Conservation (phyloP, 805 yeast species). For the Dipodascus albidus region DNA sequence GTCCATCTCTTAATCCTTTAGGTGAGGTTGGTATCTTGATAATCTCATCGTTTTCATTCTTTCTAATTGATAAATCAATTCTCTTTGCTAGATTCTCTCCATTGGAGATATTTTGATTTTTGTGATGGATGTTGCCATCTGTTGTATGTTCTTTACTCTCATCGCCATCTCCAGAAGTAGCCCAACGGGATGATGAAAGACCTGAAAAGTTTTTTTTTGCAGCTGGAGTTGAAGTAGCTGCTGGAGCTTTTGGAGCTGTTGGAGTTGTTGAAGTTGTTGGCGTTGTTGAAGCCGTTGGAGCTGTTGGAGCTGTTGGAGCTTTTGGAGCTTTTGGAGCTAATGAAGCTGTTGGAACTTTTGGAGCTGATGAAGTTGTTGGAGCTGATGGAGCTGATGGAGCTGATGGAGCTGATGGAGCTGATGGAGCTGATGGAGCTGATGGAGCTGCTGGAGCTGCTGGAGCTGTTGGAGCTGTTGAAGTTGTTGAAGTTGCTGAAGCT, state of each 20-base stretch:
- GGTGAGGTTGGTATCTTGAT: neutral
- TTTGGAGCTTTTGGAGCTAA: neutral
- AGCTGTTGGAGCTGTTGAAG: neutral
- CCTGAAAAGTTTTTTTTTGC: neutral
- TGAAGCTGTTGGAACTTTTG: too few species aligned
- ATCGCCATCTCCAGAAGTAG: neutral
- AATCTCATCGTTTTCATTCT: neutral
- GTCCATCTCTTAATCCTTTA: neutral
- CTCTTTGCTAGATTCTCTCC: neutral
- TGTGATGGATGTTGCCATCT: neutral
- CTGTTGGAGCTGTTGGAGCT: neutral
- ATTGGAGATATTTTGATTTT: neutral
- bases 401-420: neutral
- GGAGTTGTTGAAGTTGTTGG: neutral
- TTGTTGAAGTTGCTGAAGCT: neutral
- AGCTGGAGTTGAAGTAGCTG: neutral
- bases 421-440: neutral
- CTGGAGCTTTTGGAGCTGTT: neutral
- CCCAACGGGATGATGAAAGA: neutral
- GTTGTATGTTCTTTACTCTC: neutral
- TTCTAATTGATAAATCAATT: neutral
- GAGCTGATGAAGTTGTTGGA: neutral
- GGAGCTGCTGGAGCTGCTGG: neutral
- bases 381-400: neutral
- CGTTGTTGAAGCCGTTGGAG: neutral